These are phyloP conservation scores for Yamadazyma buinensis DNA, from an alignment of 1,139 yeast species.

Conservation along the genomic window DNA sequence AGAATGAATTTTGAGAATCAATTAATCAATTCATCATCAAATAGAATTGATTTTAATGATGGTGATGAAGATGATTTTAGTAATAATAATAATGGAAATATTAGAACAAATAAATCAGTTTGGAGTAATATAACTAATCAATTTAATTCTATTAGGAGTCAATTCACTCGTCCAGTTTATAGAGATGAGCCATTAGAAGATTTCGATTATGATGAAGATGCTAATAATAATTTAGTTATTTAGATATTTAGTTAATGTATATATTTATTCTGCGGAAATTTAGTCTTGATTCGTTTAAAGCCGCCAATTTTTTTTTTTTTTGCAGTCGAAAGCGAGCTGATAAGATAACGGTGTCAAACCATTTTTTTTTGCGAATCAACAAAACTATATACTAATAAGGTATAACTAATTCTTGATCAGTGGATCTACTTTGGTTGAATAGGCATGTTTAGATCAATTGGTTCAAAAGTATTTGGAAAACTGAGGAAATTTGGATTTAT, in stretches of 20 bases:
- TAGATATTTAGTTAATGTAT: neutral
- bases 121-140: constrained; percentile 6
- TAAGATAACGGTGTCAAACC: too few relatives aligned
- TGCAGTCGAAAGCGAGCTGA: too few relatives aligned
- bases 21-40: constrained; percentile 7
- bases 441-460: too few relatives aligned
- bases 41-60: constrained; percentile 6
- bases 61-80: neutral
- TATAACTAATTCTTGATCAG: too few relatives aligned
- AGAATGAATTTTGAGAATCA: constrained; percentile 21
- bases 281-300: too few relatives aligned
- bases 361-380: too few relatives aligned
- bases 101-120: neutral
- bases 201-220: constrained; percentile 10
- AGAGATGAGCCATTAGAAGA: constrained; percentile 8
- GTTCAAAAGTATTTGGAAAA: too few relatives aligned
- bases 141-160: constrained; percentile 5
- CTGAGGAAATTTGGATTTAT: too few relatives aligned
- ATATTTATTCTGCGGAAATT: too few relatives aligned
- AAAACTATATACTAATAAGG: too few relatives aligned
- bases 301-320: too few relatives aligned
- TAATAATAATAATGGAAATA: neutral
- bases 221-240: constrained; percentile 5
- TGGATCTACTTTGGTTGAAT: too few relatives aligned
- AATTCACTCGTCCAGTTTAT: constrained; percentile 2